Percentiles rank a stretch among this genome's conserved stretches.
Evolutionary conservation across 2,329 filamentous ascomycete genomes (phyloP).

Genomic region (Coleophoma cylindrospora): DNA sequence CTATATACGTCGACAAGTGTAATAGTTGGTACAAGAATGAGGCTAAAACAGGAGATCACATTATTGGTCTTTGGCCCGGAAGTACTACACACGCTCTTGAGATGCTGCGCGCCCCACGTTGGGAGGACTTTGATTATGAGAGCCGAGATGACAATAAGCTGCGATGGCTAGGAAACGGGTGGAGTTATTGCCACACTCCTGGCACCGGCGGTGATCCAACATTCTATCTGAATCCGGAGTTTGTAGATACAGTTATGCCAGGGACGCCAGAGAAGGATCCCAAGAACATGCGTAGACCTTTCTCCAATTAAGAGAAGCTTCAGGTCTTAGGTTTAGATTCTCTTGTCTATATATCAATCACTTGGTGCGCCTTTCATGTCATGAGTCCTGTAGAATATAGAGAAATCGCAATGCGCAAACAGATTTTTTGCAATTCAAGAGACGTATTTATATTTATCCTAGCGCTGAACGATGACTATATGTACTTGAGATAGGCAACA

Average conservation of each 20-base stretch:
- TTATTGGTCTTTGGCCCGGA: slow-evolving; percentile 37
- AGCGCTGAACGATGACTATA: too few relatives aligned
- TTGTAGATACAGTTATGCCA: slow-evolving; percentile 31
- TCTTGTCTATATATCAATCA: too few relatives aligned
- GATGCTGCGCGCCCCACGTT: slow-evolving; percentile 44
- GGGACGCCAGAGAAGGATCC: slow-evolving; percentile 31
- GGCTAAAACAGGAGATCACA: slow-evolving; percentile 31
- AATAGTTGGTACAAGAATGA: slow-evolving; percentile 22
- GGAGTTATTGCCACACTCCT: slow-evolving; percentile 34
- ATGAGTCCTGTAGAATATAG: too few relatives aligned
- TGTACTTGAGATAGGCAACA: too few relatives aligned
- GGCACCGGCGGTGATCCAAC: slow-evolving; percentile 30
- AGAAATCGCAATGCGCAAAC: too few relatives aligned
- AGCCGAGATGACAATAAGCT: slow-evolving; percentile 32
- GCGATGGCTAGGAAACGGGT: slow-evolving; percentile 36
- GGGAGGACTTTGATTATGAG: slow-evolving; percentile 43
- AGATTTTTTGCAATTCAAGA: too few relatives aligned
- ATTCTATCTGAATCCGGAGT: slow-evolving; percentile 34
- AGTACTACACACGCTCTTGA: slow-evolving; percentile 35
- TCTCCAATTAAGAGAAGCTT: slow-evolving; percentile 25
- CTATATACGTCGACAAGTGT: slow-evolving; percentile 40
- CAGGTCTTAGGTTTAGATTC: too few relatives aligned
- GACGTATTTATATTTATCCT: too few relatives aligned
- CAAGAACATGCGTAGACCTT: slow-evolving; percentile 29
- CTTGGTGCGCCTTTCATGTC: too few relatives aligned